Evolutionary conservation across 2,329 filamentous ascomycete species (phyloP).

Genomic region (Thielaviopsis punctulata): DNA sequence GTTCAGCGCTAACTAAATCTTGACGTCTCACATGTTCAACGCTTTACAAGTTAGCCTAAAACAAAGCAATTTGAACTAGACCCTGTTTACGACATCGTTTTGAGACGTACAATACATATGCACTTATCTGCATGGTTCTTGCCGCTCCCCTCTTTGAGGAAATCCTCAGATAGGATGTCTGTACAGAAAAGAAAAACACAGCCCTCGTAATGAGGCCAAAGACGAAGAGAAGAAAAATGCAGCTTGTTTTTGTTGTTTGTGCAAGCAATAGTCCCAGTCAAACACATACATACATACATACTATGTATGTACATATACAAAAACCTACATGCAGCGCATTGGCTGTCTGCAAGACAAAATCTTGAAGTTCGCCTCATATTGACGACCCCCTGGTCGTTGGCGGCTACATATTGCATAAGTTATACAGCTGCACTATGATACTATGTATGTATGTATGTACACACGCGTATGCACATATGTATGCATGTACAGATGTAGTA

Average conservation of each 20-base stretch:
- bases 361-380: not conserved
- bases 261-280: no score
- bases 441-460: not conserved
- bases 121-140: not conserved
- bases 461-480: no score
- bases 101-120: no score
- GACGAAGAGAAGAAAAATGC: no score
- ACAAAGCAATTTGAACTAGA: no score
- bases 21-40: not conserved
- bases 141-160: not conserved
- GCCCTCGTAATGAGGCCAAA: no score
- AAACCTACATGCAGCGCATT: not conserved
- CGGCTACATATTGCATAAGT: not conserved
- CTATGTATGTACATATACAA: not conserved
- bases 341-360: not conserved
- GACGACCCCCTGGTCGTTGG: not conserved
- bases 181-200: no score
- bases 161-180: not conserved
- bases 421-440: not conserved
- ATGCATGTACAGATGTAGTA: no score
- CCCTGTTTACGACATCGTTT: no score
- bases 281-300: not conserved
- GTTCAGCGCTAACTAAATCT: not conserved
- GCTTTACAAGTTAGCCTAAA: not conserved
- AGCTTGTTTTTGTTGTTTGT: no score